Base-by-base conservation (phyloP, 306 rosid species). In the Elaeagnus macrophylla region DNA sequence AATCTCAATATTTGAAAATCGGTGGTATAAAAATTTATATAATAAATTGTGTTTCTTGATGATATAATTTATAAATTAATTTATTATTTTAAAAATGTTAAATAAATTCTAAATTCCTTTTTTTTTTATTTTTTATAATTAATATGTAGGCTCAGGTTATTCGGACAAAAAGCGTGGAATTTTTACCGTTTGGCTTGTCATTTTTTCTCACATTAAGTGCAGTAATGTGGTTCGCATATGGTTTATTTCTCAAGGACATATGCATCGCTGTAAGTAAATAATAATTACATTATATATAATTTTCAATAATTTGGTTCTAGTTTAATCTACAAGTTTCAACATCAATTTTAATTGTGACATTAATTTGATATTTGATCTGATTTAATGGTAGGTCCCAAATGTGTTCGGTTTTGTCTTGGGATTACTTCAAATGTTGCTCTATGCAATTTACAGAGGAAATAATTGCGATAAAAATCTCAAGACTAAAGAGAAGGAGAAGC, bases 121-220 rank as follows among this genome's bases (percentile, higher is more conserved):
- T 17, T 10, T 7, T 36, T 32, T 36, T 1, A 9, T 16, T 18
- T 39, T 6, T 17, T 3, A 37, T 14, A 25, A 25, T 25, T 25
- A 1, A n/a, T 16, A 20, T 48, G 6, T 49, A 87, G 90, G 82
- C 88, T 40, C 89, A 71, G 48, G 99, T 93, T 3, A 78, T 93
- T 42, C 56, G 83, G 18, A 79, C 96, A 6, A 84, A 64, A 55
- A 93, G 99, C 39, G 84, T 93, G 0, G 95, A 93, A 39, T 87
- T 76, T 45, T 84, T 87, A 94, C 89, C 96, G 14, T 84, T 87
- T 71, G 53, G 55, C 11, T 45, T 93, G 16, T 87, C 96, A 8
- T 80, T 93, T 42, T 84, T 80, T 48, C 94, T 84, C 12, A 84
- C 99, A 35, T 48, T 93, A 66, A 93, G 99, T 57, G 95, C 96